Evolutionary conservation across 345 rosid species (phyloP), one percentile per base, ranked within the genome.

Genomic region (Chamaenerion angustifolium): DNA sequence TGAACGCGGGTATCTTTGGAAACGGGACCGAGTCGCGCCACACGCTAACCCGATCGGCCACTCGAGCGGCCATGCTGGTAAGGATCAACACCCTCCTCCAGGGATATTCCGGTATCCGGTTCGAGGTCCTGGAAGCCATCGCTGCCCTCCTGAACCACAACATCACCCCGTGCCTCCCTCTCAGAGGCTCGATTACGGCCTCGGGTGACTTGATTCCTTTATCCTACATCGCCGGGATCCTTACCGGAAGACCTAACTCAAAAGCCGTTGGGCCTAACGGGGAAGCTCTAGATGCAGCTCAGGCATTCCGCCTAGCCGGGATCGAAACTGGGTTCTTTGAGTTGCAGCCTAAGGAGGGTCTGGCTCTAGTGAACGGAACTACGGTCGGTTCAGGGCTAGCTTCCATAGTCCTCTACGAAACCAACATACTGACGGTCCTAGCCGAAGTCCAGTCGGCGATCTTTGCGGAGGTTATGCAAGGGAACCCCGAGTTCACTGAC

Each of bases 311-410:
- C 16, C 35, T 41, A 4, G 85, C 88, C 0, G 81, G 77, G 8
- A 66, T 81, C 43, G 21, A 4, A 3, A 17, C 54, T 11, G 83
- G 74, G 0, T 79, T 79, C 63, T 84, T 84, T 8, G 86, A 78
- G 43, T 31, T 80, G 44, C 83, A 83, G 51, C 88, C 93, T 1
- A 83, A 83, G 50, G 93, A 83, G 56, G 93, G 88, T 15, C 78
- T 83, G 0, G 88, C 93, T 0, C 23, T 83, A 0, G 93, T 83
- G n/a, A 83, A 83, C 41, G 83, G 93, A 49, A 83, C 88, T 0
- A 82, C 85, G 0, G 93, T 80, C 55, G 88, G 93, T 43, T 78
- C 83, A 10, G 94, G 83, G 10, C 61, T 84, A 63, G 94, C 94
- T 44, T 76, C 89, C 1, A 68, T 57, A 56, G 94, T 81, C 13